Base-by-base conservation (phyloP, 176 grass and related monocot species). In the Oryza glumipatula region DNA sequence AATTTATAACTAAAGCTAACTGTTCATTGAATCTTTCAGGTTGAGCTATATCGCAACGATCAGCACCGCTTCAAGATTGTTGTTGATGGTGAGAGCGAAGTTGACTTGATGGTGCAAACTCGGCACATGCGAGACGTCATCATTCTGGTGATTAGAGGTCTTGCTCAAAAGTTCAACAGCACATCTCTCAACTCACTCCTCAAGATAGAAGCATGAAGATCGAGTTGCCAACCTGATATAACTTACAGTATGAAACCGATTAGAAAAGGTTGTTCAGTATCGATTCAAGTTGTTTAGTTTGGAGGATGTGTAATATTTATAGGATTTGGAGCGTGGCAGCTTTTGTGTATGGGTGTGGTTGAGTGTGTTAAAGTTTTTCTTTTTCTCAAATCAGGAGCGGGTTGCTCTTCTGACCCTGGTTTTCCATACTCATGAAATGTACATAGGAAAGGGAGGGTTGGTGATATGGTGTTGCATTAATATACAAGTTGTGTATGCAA, bases 21-120 rank as follows among this genome's bases (percentile, higher is more conserved):
- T 76, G 14, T 60, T 21, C 79, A 38, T 49, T 74, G 67, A 58
- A 72, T 72, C 44, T 88, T 86, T 39, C 88, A 99, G 96, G 93
- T 99, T 45, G 96, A 94, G 71, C 83, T 96, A 47, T 91, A 96
- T 81, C 84, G 84, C 9, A 99, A 94, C 48, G 89, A 96, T 81
- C 93, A 94, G 67, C 93, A 96, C 84, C 73, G 88, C 16, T 96
- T 99, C 84, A 99, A 99, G 90, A 99, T 99, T 24, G 91, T 94
- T 13, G 84, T 99, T 2, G 96, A 96, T 23, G 76, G 83, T 26
- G 89, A 99, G 2, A 92, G 80, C 15, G 96, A 99, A 45, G 86
- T 84, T 46, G 94, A 94, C 9, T 83, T 99, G 84, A 92, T 96
- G 93, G 96, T 96, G 77, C 96, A 95, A 82, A 96, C 91, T 4